Evolutionary conservation across 768 basidiomycete species (phyloP), one percentile per base, ranked within the genome.

Genomic region (Rhodotorula paludigena): DNA sequence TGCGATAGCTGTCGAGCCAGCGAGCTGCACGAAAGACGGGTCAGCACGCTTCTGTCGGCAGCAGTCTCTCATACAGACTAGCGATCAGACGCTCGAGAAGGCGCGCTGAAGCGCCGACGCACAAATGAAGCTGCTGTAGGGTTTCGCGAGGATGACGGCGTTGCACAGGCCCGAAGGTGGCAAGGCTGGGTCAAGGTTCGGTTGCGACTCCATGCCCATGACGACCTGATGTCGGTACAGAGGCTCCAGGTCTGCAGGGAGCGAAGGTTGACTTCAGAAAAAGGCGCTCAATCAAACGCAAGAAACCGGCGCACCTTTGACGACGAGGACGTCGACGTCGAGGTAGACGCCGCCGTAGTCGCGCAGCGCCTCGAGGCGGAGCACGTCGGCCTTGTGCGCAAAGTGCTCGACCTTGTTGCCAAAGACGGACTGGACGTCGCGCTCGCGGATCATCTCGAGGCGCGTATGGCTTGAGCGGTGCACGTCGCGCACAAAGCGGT

Each of bases 381-480:
- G 44, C 33, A 74, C 68, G 39, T 74, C 74, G 25, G 74, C 74
- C 65, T 74, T 74, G 57, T 74, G 74, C 14, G 74, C 74, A 42
- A 62, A 74, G 30, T 74, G 71, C 42, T 69, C 71, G 32, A 74
- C 64, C 25, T 25, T 35, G 33, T 66, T 71, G 28, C 72, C 74
- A 57, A 58, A 68, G 41, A 71, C 63, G n/a, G 55, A 53, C 3
- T 38, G 56, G 28, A 70, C 64, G 36, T 72, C 74, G 32, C 72
- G 35, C 62, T 71, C 63, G 44, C 53, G 35, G 10, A 68, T 60
- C 62, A 71, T 45, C 47, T 64, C 64, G 33, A 71, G 45, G 32
- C 60, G 64, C 11, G 68, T 64, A 39, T 28, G 32, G 36, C 60
- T 64, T 28, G 25, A 62, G 56, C 47, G 42, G n/a, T 59, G 42